Base-by-base conservation (phyloP, 179 eudicot species). In the Spergularia azorica region DNA sequence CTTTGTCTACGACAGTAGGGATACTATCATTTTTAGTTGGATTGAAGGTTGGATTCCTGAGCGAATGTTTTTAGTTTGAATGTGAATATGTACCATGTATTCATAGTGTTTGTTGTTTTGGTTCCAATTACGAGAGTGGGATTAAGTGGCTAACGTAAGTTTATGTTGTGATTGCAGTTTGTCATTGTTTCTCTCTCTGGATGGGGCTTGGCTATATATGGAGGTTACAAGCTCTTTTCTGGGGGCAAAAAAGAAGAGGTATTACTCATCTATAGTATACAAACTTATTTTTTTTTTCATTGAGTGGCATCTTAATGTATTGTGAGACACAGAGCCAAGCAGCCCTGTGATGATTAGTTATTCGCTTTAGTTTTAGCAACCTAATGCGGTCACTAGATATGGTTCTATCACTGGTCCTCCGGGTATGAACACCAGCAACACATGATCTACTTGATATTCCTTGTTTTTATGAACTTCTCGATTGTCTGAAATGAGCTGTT, bases 111-210 rank as follows among this genome's bases (percentile, higher is more conserved):
- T 11, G 3, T 21, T 14, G 18, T 46, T 6, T 46, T 18, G 17
- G 36, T 46, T 50, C 58, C 7, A 15, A 4, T 66, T 59, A 3
- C 58, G 16, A 20, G 2, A 8, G 50, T 74, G 6, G 18, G 36
- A 60, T 6, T 14, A 14, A 73, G 75, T 43, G 18, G 15, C 74
- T 46, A 62, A 75, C 52, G 46, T 74, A 20, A 38, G 26, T 11
- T 48, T 18, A 15, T 67, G 51, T 71, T 78, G 15, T 67, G 21
- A 60, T 58, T 86, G 89, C 90, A 94, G 98, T 92, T 94, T 85
- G 98, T 94, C 74, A 89, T 94, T 61, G 92, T 86, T 59, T 92
- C 98, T 66, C 87, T 94, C 75, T 3, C 98, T 75, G 98, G 97
- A 69, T 94, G 98, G 97, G 95, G 90, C 72, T 65, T 92, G 76